These are phyloP conservation scores for Aspergillus heteromorphus DNA, from an alignment of 495 filamentous ascomycete genomes.

Conservation along the genomic window DNA sequence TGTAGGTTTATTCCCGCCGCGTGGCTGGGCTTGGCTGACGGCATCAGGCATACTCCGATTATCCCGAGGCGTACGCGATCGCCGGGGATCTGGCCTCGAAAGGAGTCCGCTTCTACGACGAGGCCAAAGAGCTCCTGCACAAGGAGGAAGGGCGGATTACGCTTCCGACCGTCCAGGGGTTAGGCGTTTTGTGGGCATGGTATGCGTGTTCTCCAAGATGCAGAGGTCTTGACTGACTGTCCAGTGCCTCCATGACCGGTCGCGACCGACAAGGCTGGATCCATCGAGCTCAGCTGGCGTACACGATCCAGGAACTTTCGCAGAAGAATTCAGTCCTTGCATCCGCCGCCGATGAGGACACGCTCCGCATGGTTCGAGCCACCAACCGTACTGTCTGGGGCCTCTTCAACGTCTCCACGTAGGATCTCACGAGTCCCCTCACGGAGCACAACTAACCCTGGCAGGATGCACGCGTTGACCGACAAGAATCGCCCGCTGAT, in stretches of 20 bases:
- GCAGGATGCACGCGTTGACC: constrained; percentile 20
- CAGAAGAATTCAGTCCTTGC: constrained; percentile 6
- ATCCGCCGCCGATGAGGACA: constrained; percentile 15
- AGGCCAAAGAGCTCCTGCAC: constrained; percentile 26
- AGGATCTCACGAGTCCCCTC: constrained; percentile 6
- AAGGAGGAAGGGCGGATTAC: constrained; percentile 24
- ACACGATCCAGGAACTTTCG: constrained; percentile 18
- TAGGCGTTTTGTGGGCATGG: constrained; percentile 24
- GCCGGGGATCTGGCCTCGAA: constrained; percentile 12
- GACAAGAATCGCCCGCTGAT: constrained; percentile 19
- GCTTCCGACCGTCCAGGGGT: constrained; percentile 22
- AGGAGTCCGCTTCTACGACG: constrained; percentile 22
- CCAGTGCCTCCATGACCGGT: constrained; percentile 27
- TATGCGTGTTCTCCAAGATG: constrained; percentile 6
- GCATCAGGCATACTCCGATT: constrained; percentile 19
- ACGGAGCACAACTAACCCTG: constrained; percentile 6
- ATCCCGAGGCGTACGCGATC: constrained; percentile 15
- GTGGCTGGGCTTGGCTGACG: neutral
- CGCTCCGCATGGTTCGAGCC: constrained; percentile 6
- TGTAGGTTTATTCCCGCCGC: constrained; percentile 14
- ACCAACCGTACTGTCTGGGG: constrained; percentile 28
- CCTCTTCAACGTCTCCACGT: constrained; percentile 31
- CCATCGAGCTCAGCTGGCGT: constrained; percentile 22
- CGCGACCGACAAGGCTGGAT: constrained; percentile 30
- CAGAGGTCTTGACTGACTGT: neutral